These are phyloP conservation scores for Chaetomiaceae sp. DNA, from an alignment of 2,329 filamentous ascomycete species.

Conservation along the genomic window DNA sequence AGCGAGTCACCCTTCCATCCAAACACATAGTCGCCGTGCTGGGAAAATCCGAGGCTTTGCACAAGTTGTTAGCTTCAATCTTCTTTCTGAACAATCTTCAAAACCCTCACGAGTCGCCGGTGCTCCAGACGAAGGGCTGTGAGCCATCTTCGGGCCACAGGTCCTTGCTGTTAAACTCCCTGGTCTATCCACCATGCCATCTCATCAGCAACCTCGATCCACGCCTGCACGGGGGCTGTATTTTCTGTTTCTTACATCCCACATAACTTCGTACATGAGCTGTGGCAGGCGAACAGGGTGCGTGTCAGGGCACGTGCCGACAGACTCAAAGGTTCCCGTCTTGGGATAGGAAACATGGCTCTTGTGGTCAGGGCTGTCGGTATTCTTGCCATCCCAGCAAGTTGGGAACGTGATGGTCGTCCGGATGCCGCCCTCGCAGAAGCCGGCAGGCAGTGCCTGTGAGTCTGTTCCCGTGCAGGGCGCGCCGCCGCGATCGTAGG, in stretches of 20 bases:
- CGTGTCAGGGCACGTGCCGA: slow-evolving; percentile 24
- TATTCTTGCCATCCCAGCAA: slow-evolving; percentile 52
- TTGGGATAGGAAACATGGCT: slow-evolving; percentile 34
- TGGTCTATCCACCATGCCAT: too few relatives aligned
- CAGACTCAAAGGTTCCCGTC: slow-evolving; percentile 25
- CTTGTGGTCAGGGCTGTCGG: slow-evolving; percentile 43
- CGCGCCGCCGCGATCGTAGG: slow-evolving; percentile 36
- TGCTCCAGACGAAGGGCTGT: slow-evolving; percentile 29
- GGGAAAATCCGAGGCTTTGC: slow-evolving; percentile 24
- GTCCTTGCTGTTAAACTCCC: slow-evolving; percentile 31
- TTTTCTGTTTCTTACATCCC: slow-evolving; percentile 35
- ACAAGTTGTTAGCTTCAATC: background rate
- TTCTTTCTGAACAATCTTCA: background rate
- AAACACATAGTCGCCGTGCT: slow-evolving; percentile 21
- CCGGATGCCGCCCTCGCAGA: slow-evolving; percentile 39
- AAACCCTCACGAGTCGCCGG: slow-evolving; percentile 20
- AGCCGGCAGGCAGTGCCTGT: slow-evolving; percentile 34
- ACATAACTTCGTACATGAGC: slow-evolving; percentile 41
- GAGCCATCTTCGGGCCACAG: slow-evolving; percentile 34
- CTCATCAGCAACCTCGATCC: too few relatives aligned
- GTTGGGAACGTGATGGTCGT: slow-evolving; percentile 39
- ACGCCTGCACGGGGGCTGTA: too few relatives aligned
- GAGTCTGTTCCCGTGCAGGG: slow-evolving; percentile 36
- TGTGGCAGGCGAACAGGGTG: slow-evolving; percentile 30
- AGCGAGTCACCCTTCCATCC: slow-evolving; percentile 11